A percentile compares a stretch with the other conserved stretches of the same genome.
phyloP scores from a whole-genome alignment of 306 rosid species.

The Lathyrus sativus region DNA sequence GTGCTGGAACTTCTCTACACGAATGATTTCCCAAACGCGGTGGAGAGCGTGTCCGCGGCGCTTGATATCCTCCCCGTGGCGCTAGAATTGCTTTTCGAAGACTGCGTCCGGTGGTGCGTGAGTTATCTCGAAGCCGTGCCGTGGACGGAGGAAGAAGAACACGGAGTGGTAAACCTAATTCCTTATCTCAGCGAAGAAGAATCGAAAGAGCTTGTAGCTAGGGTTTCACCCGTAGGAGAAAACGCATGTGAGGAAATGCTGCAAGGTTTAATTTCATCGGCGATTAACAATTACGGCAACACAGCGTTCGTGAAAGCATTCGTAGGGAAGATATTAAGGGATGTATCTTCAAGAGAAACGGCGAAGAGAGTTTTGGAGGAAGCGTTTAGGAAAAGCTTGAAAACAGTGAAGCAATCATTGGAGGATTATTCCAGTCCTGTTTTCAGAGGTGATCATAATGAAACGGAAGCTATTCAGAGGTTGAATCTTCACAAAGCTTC shows the following conservation, averaged over 20 bases:
- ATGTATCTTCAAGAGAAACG: slow-evolving; percentile 68
- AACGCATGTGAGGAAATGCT: slow-evolving; percentile 74
- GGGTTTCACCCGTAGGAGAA: slow-evolving; percentile 62
- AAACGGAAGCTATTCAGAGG: slow-evolving; percentile 90
- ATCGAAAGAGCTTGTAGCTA: slow-evolving; percentile 69
- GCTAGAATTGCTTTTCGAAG: slow-evolving; percentile 81
- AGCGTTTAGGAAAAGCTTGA: slow-evolving; percentile 63
- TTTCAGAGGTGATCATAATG: slow-evolving; percentile 76
- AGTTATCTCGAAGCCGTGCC: slow-evolving; percentile 85
- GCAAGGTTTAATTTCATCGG: slow-evolving; percentile 57
- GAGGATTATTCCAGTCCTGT: slow-evolving; percentile 91
- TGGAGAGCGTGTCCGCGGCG: slow-evolving; percentile 56
- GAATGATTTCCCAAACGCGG: slow-evolving; percentile 51
- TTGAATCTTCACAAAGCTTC: slow-evolving; percentile 82
- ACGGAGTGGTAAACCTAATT: slow-evolving; percentile 57
- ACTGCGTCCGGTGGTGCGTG: slow-evolving; percentile 70
- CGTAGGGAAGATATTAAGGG: slow-evolving; percentile 78
- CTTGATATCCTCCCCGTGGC: slow-evolving; percentile 86
- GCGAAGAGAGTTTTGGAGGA: slow-evolving; percentile 80
- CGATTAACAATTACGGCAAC: slow-evolving; percentile 67
- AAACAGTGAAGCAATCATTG: slow-evolving; percentile 76
- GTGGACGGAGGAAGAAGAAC: slow-evolving; percentile 89
- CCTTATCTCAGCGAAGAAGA: slow-evolving; percentile 76
- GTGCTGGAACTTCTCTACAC: slow-evolving; percentile 71
- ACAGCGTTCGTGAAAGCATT: slow-evolving; percentile 86